A percentile compares a stretch with the other conserved stretches of the same genome.
These are phyloP conservation scores for Nannochloropsis granulata DNA, from an alignment of 108 stramenopile species.

Conservation along the genomic window DNA sequence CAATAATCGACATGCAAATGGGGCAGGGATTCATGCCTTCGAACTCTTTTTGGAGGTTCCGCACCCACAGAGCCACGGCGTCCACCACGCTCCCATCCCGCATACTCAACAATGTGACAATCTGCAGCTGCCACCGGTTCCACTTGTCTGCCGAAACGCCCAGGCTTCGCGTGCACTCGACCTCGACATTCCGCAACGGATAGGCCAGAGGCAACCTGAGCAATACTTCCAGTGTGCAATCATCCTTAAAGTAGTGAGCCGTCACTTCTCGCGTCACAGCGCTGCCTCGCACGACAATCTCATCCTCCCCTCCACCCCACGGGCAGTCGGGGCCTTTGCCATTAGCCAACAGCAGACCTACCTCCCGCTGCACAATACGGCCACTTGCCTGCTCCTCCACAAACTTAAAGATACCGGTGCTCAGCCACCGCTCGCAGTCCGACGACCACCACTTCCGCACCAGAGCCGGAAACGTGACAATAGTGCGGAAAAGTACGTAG, in stretches of 20 bases:
- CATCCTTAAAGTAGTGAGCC: slow-evolving; percentile 23
- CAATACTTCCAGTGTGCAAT: slow-evolving; percentile 10
- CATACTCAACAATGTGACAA: slow-evolving; percentile 34
- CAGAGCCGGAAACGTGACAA: slow-evolving; percentile 20
- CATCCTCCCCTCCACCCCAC: not conserved
- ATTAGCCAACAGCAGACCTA: not conserved
- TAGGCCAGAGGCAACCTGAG: slow-evolving; percentile 24
- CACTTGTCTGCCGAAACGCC: slow-evolving; percentile 22
- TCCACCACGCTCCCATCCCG: slow-evolving; percentile 46
- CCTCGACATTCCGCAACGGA: slow-evolving; percentile 24
- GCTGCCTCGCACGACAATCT: not conserved
- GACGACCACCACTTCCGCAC: slow-evolving; percentile 26
- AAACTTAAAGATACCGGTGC: slow-evolving; percentile 8
- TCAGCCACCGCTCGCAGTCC: slow-evolving; percentile 4
- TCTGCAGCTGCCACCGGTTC: slow-evolving; percentile 48
- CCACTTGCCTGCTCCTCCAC: slow-evolving; percentile 1
- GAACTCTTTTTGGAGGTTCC: slow-evolving; percentile 84
- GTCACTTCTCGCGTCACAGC: slow-evolving; percentile 2
- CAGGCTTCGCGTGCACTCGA: slow-evolving; percentile 3
- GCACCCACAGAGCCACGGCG: slow-evolving; percentile 83
- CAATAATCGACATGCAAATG: slow-evolving; percentile 73
- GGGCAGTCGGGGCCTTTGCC: not conserved
- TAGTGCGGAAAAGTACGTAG: not conserved
- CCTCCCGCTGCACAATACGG: not conserved
- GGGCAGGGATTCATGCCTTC: slow-evolving; percentile 98